phyloP scores from a whole-genome alignment of 1,284 basidiomycete species.

The Flammula alnicola region DNA sequence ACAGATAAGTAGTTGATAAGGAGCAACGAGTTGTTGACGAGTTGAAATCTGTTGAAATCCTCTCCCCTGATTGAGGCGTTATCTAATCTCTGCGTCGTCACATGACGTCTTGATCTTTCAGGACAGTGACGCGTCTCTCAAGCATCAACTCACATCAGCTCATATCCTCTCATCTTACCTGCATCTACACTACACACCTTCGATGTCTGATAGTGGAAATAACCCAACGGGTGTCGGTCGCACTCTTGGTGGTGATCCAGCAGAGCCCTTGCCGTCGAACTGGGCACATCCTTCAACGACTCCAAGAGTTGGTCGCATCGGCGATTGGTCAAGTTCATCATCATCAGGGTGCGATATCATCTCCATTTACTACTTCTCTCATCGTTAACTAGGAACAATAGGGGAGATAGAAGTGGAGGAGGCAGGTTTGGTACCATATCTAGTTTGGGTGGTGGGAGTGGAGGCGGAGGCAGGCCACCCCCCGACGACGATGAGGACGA shows the following conservation, averaged over 20 bases:
- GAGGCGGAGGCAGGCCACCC: slow-evolving; percentile 15
- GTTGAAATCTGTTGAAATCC: too few relatives aligned
- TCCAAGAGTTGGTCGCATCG: slow-evolving; percentile 42
- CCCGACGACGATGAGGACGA: slow-evolving; percentile 53
- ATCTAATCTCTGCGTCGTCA: too few relatives aligned
- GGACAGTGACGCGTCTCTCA: too few relatives aligned
- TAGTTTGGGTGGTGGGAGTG: slow-evolving; percentile 23
- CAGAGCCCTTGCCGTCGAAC: slow-evolving; percentile 46
- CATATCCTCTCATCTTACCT: neutral
- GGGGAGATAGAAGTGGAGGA: slow-evolving; percentile 16
- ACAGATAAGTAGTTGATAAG: too few relatives aligned
- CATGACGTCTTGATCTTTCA: too few relatives aligned
- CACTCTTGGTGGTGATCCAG: slow-evolving; percentile 49
- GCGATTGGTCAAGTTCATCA: slow-evolving; percentile 37
- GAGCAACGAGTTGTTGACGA: too few relatives aligned
- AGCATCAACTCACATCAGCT: too few relatives aligned
- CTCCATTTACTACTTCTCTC: neutral
- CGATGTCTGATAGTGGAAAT: slow-evolving; percentile 44
- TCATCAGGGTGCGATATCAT: slow-evolving; percentile 26
- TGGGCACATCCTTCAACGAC: slow-evolving; percentile 49
- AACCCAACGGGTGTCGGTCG: slow-evolving; percentile 39
- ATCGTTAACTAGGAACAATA: slow-evolving; percentile 3
- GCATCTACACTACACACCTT: neutral
- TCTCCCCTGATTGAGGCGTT: too few relatives aligned
- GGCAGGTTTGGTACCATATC: slow-evolving; percentile 26